Evolutionary conservation across 1,284 basidiomycete genomes (phyloP), one percentile per base, ranked within the genome.

Genomic region (Ceraceosorus guamensis): DNA sequence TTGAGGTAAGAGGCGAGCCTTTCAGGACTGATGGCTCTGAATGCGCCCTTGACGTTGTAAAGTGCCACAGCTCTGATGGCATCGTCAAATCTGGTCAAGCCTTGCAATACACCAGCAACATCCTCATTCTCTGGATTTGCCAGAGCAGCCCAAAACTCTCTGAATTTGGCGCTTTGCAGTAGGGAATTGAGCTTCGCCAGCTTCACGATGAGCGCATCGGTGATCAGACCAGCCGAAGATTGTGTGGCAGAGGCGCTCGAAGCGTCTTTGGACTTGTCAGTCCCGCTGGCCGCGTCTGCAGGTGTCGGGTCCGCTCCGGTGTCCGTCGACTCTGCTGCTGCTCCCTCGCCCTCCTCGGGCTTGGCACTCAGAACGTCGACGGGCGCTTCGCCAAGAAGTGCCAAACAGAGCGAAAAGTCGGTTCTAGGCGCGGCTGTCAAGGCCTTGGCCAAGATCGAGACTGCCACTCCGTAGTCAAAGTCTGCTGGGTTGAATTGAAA

Each of bases 401-500:
- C 88, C 63, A 93, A 83, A 75, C 89, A 93, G 59, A 96, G 87
- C 76, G 87, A 88, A 80, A 92, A 96, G 77, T 97, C 92, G 4
- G 80, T 78, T 50, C 78, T 75, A 60, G 91, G 89, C 51, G 88
- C 84, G 43, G 89, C 87, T 37, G 84, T 81, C 85, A 97, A 83
- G 18, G 91, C 83, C 81, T 96, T 95, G 77, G 91, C 83, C 72
- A 97, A 87, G 76, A 97, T 89, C 80, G 93, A 89, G 78, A 93
- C 82, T 66, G 91, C 87, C 18, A 92, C 87, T 70, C 92, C 89
- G 6, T 89, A 85, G 79, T 92, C 92, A 79, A 89, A 89, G 46
- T 93, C 83, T 76, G 88, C 85, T 16, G 89, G 85, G 80, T 97
- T 97, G 80, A 96, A 96, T 76, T 97, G 92, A 79, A 95, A 95